These are phyloP conservation scores for Notholithocarpus densiflorus DNA, from an alignment of 306 rosid species.

Conservation along the genomic window DNA sequence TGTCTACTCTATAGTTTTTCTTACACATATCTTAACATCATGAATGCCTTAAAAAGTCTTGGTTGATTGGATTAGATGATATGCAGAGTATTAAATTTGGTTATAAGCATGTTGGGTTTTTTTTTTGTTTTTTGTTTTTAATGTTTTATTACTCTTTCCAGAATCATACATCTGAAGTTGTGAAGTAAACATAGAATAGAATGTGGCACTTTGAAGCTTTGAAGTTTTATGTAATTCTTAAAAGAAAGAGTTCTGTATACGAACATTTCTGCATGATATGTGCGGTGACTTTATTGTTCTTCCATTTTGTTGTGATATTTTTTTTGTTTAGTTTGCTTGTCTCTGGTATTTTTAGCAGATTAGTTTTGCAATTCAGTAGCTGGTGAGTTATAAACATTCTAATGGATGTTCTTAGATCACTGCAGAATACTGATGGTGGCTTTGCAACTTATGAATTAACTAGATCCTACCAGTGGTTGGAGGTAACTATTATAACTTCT, in stretches of 20 bases:
- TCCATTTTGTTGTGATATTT: neutral
- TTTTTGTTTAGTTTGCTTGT: neutral
- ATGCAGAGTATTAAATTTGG: too few species aligned
- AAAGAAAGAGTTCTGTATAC: neutral
- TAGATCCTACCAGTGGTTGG: constrained; percentile 88
- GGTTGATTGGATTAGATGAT: neutral
- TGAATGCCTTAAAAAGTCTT: neutral
- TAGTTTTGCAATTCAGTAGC: neutral
- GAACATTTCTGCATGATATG: neutral
- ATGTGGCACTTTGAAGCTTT: too few species aligned
- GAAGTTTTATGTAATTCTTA: neutral
- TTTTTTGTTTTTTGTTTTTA: neutral
- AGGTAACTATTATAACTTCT: constrained; percentile 40
- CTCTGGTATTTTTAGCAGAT: neutral
- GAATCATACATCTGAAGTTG: neutral
- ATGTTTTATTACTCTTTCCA: neutral
- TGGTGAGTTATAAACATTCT: neutral
- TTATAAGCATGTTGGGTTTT: too few species aligned
- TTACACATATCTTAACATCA: neutral
- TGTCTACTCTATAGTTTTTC: neutral
- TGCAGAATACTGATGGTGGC: constrained; percentile 81
- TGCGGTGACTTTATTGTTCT: neutral
- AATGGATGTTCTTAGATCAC: neutral
- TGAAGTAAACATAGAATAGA: neutral
- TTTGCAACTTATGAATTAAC: constrained; percentile 91